Evolutionary conservation across 129 eudicot genomes (phyloP).

Genomic region (Cynara cardunculus): DNA sequence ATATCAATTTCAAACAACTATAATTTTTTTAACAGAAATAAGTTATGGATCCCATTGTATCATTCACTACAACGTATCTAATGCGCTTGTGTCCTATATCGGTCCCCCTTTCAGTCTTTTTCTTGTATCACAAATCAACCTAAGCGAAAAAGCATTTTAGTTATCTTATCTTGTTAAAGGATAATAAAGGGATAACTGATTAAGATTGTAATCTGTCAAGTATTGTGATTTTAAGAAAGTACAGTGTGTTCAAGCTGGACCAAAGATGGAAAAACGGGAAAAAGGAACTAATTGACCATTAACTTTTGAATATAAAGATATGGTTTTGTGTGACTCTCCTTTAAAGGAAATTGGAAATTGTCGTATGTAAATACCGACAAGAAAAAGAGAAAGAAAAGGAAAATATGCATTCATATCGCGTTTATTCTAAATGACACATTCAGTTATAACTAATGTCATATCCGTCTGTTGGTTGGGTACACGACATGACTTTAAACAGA

Average conservation of each 20-base stretch:
- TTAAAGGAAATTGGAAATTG: not conserved
- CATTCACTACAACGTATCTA: not conserved
- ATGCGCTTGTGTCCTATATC: not conserved
- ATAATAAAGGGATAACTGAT: not conserved
- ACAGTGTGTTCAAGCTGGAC: not conserved
- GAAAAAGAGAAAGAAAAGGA: not conserved
- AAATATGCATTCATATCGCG: not conserved
- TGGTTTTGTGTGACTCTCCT: not conserved
- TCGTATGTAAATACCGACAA: not conserved
- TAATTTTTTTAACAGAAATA: too few relatives aligned
- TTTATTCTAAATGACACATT: not conserved
- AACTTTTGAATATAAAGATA: not conserved
- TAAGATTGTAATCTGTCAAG: not conserved
- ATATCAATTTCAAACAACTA: not conserved
- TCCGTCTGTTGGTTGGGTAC: too few relatives aligned
- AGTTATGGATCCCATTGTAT: too few relatives aligned
- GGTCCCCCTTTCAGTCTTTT: not conserved
- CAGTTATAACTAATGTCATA: not conserved
- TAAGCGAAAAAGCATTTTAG: not conserved
- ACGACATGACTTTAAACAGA: too few relatives aligned
- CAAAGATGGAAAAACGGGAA: not conserved
- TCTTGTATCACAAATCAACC: not conserved
- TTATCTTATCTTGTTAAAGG: not conserved
- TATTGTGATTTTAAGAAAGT: not conserved
- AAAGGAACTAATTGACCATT: not conserved